A percentile compares a stretch with the other conserved stretches of the same genome.
Conservation (phyloP, 345 rosid genomes). For the Ricinus communis region DNA sequence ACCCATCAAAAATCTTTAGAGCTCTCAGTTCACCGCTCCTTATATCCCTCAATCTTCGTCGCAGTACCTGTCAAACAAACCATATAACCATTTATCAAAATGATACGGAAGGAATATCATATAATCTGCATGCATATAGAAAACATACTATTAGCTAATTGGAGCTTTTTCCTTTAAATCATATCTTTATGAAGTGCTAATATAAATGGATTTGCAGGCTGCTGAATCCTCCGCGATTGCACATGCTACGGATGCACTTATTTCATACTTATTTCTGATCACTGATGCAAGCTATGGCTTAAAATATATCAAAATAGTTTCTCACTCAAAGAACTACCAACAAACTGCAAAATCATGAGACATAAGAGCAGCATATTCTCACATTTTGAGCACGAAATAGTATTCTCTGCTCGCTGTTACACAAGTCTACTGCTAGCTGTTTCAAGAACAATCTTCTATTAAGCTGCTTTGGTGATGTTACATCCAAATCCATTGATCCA, state of each 20-base stretch:
- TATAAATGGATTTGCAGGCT: too few relatives aligned
- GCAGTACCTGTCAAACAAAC: slow-evolving; percentile 59
- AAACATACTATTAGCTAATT: too few relatives aligned
- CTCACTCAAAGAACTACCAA: background rate
- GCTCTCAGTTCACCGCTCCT: slow-evolving; percentile 89
- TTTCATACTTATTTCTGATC: background rate
- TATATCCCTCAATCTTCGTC: slow-evolving; percentile 79
- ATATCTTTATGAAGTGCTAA: too few relatives aligned
- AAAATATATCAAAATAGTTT: background rate
- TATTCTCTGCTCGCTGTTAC: slow-evolving; percentile 81
- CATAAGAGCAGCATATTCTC: slow-evolving; percentile 31
- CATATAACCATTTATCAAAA: background rate
- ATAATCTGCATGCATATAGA: background rate
- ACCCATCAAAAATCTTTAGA: slow-evolving; percentile 59
- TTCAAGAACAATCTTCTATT: slow-evolving; percentile 81
- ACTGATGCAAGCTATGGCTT: background rate
- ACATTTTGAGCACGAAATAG: slow-evolving; percentile 87
- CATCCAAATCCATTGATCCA: slow-evolving; percentile 93
- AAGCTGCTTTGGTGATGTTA: slow-evolving; percentile 89
- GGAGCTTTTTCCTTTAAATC: too few relatives aligned
- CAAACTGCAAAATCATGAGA: background rate
- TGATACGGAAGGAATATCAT: background rate
- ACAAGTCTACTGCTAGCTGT: slow-evolving; percentile 93
- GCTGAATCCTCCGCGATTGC: too few relatives aligned
- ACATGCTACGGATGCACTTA: background rate